Percentiles rank a stretch among this genome's conserved stretches.
Conservation (phyloP, 1,139 yeast species). For the Magnusiomyces tetraspermus region DNA sequence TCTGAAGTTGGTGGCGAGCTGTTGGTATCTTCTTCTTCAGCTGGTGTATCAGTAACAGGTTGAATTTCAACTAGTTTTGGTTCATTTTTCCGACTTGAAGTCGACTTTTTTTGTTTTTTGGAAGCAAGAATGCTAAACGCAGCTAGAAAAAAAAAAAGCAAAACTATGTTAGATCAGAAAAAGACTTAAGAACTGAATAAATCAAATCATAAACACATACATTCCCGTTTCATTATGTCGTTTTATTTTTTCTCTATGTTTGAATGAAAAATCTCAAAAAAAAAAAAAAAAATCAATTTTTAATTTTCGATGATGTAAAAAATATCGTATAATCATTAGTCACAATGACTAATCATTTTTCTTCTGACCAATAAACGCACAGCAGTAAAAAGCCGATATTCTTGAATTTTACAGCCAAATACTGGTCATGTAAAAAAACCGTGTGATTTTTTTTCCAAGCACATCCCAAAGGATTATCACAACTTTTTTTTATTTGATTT, state of each 20-base stretch:
- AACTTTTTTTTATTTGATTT: conserved; percentile 1
- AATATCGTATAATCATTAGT: neutral
- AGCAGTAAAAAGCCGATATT: neutral
- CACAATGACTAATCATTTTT: too few relatives aligned
- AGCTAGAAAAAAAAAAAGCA: neutral
- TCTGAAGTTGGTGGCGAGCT: neutral
- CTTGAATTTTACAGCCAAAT: too few relatives aligned
- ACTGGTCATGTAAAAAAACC: conserved; percentile 3
- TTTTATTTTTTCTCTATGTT: too few relatives aligned
- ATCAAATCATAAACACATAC: neutral
- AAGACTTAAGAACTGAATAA: neutral
- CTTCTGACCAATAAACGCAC: conserved; percentile 11
- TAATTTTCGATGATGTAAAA: too few relatives aligned
- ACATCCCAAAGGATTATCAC: neutral
- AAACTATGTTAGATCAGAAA: too few relatives aligned
- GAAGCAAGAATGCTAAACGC: neutral
- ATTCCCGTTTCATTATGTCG: neutral
- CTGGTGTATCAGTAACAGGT: neutral
- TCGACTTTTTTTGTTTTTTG: neutral
- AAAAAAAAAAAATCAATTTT: too few relatives aligned
- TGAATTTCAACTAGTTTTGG: too few relatives aligned
- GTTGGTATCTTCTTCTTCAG: neutral
- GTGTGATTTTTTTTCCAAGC: conserved; percentile 1
- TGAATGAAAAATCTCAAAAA: too few relatives aligned
- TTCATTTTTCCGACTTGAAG: neutral